These are phyloP conservation scores for Coemansia sp. DNA, from an alignment of 192 early-diverging fungal genomes.

Conservation along the genomic window DNA sequence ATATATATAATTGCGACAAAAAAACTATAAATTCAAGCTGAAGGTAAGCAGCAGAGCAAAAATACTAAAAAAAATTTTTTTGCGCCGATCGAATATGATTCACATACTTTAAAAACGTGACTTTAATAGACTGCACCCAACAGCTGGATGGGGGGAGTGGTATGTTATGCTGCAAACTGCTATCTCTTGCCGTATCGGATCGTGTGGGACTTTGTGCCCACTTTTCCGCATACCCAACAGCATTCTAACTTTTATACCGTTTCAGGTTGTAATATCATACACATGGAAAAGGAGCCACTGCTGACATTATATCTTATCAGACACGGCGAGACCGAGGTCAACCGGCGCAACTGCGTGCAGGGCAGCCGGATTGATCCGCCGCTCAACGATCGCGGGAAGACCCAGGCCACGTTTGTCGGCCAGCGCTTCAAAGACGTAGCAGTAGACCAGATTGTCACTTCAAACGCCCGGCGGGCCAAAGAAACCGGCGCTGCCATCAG, in stretches of 20 bases:
- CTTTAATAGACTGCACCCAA: no score
- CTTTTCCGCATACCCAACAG: no score
- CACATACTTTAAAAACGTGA: no score
- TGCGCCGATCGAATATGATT: no score
- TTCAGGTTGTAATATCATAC: no score
- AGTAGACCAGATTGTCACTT: conserved; percentile 48
- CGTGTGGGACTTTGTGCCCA: no score
- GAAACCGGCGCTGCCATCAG: conserved; percentile 31
- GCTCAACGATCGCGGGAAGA: conserved; percentile 37
- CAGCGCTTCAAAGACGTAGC: conserved; percentile 19
- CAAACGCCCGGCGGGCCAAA: conserved; percentile 23
- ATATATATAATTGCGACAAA: not conserved
- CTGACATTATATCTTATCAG: conserved; percentile 43
- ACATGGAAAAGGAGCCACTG: not conserved
- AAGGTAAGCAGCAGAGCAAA: conserved; percentile 4
- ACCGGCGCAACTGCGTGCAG: conserved; percentile 41
- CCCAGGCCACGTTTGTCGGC: conserved; percentile 32
- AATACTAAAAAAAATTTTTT: not conserved
- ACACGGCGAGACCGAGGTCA: conserved; percentile 51
- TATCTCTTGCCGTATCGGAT: no score
- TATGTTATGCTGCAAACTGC: no score
- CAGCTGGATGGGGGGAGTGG: no score
- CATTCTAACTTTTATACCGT: no score
- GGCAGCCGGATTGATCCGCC: conserved; percentile 45
- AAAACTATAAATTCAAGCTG: not conserved